Conservation (phyloP, 768 basidiomycete species). For the Tricholoma terreum region DNA sequence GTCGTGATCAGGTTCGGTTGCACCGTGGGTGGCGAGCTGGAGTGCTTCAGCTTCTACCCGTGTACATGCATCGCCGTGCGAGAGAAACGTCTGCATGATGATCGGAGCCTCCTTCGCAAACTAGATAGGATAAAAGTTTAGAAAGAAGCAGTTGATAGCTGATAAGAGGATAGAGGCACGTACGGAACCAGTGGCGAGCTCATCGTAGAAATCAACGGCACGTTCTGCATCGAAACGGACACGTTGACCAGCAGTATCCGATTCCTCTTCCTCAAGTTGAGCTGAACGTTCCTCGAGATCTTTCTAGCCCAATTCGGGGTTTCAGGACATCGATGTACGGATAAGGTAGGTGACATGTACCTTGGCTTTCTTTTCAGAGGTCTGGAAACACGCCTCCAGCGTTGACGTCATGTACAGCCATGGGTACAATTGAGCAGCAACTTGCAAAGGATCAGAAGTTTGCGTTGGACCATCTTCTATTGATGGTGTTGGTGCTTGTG, state of each 20-base stretch:
- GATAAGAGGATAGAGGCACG: conserved; percentile 19
- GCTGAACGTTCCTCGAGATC: conserved; percentile 33
- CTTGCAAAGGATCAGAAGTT: conserved; percentile 39
- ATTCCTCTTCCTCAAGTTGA: conserved; percentile 37
- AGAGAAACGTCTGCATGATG: conserved; percentile 46
- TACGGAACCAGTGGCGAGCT: conserved; percentile 34
- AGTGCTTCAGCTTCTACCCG: conserved; percentile 41
- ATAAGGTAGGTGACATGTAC: conserved; percentile 18
- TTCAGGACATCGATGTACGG: no score
- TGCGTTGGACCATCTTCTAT: conserved; percentile 16
- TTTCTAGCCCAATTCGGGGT: conserved; percentile 29
- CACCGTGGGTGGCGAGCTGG: conserved; percentile 33
- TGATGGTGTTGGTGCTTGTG: neutral
- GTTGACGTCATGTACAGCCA: conserved; percentile 62
- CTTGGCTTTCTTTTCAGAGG: conserved; percentile 35
- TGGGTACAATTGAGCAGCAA: conserved; percentile 52
- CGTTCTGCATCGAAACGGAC: conserved; percentile 43
- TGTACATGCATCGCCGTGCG: conserved; percentile 43
- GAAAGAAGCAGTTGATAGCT: neutral
- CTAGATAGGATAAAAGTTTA: conserved; percentile 20
- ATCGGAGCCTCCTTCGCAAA: conserved; percentile 43
- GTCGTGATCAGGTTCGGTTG: conserved; percentile 30
- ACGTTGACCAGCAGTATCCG: conserved; percentile 38
- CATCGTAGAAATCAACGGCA: conserved; percentile 43
- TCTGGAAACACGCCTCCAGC: conserved; percentile 47